A percentile compares a stretch with the other conserved stretches of the same genome.
These are phyloP conservation scores for Fusarium kyushuense DNA, from an alignment of 2,329 filamentous ascomycete species.

Conservation along the genomic window DNA sequence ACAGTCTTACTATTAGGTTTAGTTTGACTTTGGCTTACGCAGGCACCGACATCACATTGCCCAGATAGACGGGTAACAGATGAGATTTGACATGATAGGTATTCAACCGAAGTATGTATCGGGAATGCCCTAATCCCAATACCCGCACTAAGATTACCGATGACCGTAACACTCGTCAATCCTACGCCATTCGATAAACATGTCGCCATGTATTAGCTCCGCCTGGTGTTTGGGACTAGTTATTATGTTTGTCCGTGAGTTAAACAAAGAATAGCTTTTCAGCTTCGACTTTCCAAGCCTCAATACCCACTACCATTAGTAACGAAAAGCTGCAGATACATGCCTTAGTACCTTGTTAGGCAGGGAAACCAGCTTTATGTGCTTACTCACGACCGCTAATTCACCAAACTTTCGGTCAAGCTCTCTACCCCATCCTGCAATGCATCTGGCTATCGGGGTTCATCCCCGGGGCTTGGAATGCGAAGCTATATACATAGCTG, in stretches of 20 bases:
- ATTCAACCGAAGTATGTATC: background rate
- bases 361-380: background rate
- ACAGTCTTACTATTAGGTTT: background rate
- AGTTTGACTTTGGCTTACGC: conserved; percentile 32
- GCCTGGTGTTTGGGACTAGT: background rate
- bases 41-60: conserved; percentile 13
- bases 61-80: background rate
- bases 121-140: background rate
- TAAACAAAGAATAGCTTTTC: background rate
- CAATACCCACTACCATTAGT: conserved; percentile 3
- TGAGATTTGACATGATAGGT: background rate
- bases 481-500: conserved; percentile 17
- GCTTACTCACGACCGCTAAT: conserved; percentile 21
- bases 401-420: conserved; percentile 19
- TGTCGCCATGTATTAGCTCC: background rate
- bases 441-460: conserved; percentile 18
- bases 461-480: conserved; percentile 38
- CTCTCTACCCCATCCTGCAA: conserved; percentile 20
- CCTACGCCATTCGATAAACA: background rate
- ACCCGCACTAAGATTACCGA: conserved; percentile 7
- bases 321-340: background rate
- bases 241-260: background rate
- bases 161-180: background rate
- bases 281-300: conserved; percentile 32
- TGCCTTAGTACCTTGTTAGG: background rate